phyloP scores from a whole-genome alignment of 768 basidiomycete genomes.

The Tricholoma hemisulphureum region DNA sequence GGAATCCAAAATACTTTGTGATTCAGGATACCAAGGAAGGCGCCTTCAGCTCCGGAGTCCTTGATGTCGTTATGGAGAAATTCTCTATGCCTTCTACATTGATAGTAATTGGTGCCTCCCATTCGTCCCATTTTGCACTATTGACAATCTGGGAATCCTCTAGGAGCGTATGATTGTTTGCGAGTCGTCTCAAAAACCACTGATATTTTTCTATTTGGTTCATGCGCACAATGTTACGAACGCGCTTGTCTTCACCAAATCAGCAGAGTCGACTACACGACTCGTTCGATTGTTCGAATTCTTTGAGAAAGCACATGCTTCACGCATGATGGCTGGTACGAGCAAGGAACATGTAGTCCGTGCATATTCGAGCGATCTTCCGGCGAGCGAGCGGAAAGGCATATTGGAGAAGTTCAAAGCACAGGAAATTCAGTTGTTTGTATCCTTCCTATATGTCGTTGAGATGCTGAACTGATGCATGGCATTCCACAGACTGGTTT shows the following conservation, averaged over 20 bases:
- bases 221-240: constrained; percentile 58
- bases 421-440: constrained; percentile 81
- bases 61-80: constrained; percentile 66
- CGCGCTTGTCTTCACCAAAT: constrained; percentile 95
- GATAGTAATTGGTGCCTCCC: constrained; percentile 44
- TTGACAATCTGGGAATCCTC: neutral
- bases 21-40: constrained; percentile 55
- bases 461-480: constrained; percentile 1
- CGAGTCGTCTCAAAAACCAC: constrained; percentile 77
- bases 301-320: constrained; percentile 56
- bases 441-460: constrained; percentile 11
- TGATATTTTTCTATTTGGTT: constrained; percentile 85
- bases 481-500: constrained; percentile 68
- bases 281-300: constrained; percentile 80
- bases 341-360: constrained; percentile 42
- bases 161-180: constrained; percentile 89
- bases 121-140: neutral
- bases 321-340: constrained; percentile 16
- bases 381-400: constrained; percentile 64
- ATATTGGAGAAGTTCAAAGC: constrained; percentile 81
- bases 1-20: constrained; percentile 84
- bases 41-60: constrained; percentile 34
- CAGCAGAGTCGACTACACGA: constrained; percentile 83
- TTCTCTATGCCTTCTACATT: constrained; percentile 82
- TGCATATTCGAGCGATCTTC: constrained; percentile 88